Evolutionary conservation across 2,329 filamentous ascomycete species (phyloP), one percentile per base, ranked within the genome.

Genomic region (Dryadomyces quercus-mongolicae): DNA sequence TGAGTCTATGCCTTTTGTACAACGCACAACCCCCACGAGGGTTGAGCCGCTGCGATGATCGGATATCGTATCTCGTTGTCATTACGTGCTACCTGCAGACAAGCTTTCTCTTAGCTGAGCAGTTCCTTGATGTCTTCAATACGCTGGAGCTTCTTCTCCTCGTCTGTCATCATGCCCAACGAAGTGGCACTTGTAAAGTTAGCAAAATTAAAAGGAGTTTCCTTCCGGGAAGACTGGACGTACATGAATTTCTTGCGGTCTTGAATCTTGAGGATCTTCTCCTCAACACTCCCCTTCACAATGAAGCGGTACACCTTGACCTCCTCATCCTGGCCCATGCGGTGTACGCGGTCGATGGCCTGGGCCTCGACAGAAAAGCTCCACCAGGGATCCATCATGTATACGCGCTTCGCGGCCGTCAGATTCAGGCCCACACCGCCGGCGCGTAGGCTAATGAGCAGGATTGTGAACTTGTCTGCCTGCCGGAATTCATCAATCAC

Each of bases 331-430:
- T 98, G 93, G 0, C 93, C 93, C 88, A 98, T 96, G 9, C 93
- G 82, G 72, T 98, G 93, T 38, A 98, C 90, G 1, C 93, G 88
- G 71, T 98, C 93, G 64, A 98, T 97, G 9, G 93, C 93, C 69
- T 98, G 93, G 5, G 91, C 89, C 70, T 98, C 93, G 13, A 97
- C 85, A 0, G 93, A 91, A 68, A 92, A 98, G 65, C 88, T 94
- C 93, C 93, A 98, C 93, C 93, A 98, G 0, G 93, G 93, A 68
- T 98, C 93, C 93, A 98, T 97, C 87, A 98, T 94, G 71, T 86
- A 98, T 5, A 98, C 94, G 53, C 88, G 76, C 59, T 85, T 88
- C 6, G 93, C 93, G 60, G 84, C 84, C 0, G 92, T 97, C 57
- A 98, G 70, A 65, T 98, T 98, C 46, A 98, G 74, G 0, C 93